A percentile compares a stretch with the other conserved stretches of the same genome.
phyloP scores from a whole-genome alignment of 805 yeast genomes.

The Hanseniaspora hatyaiensis region DNA sequence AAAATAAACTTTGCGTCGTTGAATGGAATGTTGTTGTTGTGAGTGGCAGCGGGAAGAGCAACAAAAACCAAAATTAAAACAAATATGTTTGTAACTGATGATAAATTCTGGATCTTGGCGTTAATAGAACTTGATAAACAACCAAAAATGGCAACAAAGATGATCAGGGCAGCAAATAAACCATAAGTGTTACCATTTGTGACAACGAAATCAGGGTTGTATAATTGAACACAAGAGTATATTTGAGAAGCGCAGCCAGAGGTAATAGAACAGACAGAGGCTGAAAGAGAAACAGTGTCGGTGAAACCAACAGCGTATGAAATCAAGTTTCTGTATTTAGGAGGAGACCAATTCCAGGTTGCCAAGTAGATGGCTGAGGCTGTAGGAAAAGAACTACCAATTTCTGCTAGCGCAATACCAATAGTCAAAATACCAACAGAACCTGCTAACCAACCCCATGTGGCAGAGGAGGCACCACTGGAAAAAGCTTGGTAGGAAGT shows the following conservation, averaged over 20 bases:
- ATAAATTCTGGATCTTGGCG: constrained; percentile 45
- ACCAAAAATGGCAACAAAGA: constrained; percentile 39
- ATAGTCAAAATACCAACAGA: constrained; percentile 42
- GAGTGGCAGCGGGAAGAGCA: constrained; percentile 46
- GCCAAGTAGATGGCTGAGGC: constrained; percentile 59
- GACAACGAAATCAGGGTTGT: constrained; percentile 36
- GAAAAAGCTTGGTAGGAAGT: constrained; percentile 23
- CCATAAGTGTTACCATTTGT: constrained; percentile 47
- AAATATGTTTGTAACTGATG: constrained; percentile 41
- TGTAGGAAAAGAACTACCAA: constrained; percentile 56
- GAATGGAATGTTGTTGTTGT: constrained; percentile 24
- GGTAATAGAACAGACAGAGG: constrained; percentile 52
- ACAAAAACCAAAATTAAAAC: constrained; percentile 42
- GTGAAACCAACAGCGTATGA: constrained; percentile 53
- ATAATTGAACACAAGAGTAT: constrained; percentile 39
- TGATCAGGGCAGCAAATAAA: constrained; percentile 46
- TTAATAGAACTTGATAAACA: constrained; percentile 42
- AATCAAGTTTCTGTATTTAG: constrained; percentile 35
- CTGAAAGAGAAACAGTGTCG: constrained; percentile 52
- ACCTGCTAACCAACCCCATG: constrained; percentile 61
- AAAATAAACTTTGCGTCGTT: constrained; percentile 47
- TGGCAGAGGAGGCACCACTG: constrained; percentile 46
- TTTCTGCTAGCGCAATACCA: constrained; percentile 48
- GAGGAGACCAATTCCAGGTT: constrained; percentile 53
- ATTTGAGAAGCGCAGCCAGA: constrained; percentile 52